These are phyloP conservation scores for Fusarium sublunatum DNA, from an alignment of 2,329 filamentous ascomycete genomes.

Conservation along the genomic window DNA sequence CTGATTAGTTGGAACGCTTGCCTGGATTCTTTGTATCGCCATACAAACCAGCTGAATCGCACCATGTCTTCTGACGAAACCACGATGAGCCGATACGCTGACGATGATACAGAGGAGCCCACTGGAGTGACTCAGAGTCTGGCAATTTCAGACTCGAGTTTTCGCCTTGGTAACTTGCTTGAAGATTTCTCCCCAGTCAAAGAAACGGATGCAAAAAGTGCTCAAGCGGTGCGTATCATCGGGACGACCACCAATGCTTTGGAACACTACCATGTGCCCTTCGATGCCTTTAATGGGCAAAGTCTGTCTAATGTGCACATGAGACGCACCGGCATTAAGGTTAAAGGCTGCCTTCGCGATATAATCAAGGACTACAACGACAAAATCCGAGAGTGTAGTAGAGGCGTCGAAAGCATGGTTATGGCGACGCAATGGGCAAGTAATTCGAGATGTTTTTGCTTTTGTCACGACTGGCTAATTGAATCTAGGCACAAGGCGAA, in stretches of 20 bases:
- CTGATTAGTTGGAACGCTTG: conserved; percentile 7
- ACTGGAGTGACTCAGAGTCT: rapidly evolving
- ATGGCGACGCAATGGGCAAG: conserved; percentile 23
- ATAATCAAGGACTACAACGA: conserved; percentile 22
- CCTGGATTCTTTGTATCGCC: not conserved
- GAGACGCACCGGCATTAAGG: not conserved
- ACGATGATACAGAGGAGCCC: not conserved
- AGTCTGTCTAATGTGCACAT: not conserved
- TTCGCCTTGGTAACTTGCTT: too few species aligned
- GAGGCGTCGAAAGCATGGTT: conserved; percentile 19
- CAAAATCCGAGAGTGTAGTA: conserved; percentile 17
- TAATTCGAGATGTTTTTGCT: not conserved
- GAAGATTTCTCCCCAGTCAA: too few species aligned
- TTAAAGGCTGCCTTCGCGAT: conserved; percentile 1
- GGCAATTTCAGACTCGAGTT: too few species aligned
- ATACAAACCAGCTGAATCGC: not conserved
- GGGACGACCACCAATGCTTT: too few species aligned
- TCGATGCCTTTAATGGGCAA: too few species aligned
- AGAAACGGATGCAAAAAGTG: too few species aligned
- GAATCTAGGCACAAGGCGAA: conserved; percentile 14
- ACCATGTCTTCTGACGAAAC: not conserved
- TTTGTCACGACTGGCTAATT: not conserved
- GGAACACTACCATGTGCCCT: too few species aligned
- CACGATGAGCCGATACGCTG: not conserved
- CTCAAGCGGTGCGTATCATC: too few species aligned